A percentile compares a stretch with the other conserved stretches of the same genome.
phyloP scores from a whole-genome alignment of 805 yeast species.

The Jamesozyma lodderae region DNA sequence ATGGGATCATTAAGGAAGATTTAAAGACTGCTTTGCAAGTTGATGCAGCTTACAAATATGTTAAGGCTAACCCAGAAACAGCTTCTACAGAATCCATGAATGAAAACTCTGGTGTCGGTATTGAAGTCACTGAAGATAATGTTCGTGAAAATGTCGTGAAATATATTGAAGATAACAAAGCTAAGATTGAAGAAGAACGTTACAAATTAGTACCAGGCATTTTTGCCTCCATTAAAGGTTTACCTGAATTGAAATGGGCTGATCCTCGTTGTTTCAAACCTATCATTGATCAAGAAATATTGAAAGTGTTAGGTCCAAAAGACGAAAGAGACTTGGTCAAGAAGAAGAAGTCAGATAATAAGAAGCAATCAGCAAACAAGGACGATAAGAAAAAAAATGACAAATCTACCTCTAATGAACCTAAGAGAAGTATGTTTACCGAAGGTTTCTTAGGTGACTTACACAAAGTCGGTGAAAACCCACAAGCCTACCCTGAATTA shows the following conservation, averaged over 20 bases:
- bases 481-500: conserved; percentile 79
- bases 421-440: conserved; percentile 68
- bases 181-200: conserved; percentile 58
- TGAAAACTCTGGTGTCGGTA: conserved; percentile 71
- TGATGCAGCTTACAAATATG: conserved; percentile 69
- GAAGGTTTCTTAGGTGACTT: conserved; percentile 95
- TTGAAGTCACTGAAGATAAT: conserved; percentile 56
- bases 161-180: conserved; percentile 52
- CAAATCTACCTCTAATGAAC: conserved; percentile 7
- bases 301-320: conserved; percentile 78
- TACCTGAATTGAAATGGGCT: conserved; percentile 85
- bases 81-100: conserved; percentile 47
- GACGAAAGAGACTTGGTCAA: conserved; percentile 85
- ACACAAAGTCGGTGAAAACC: conserved; percentile 92
- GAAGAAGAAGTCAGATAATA: conserved; percentile 46
- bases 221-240: conserved; percentile 64
- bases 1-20: conserved; percentile 55
- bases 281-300: conserved; percentile 66
- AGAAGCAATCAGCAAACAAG: conserved; percentile 30
- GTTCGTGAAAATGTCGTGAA: conserved; percentile 48
- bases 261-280: conserved; percentile 82
- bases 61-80: conserved; percentile 40
- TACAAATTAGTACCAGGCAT: conserved; percentile 71
- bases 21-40: conserved; percentile 66
- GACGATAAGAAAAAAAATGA: conserved; percentile 19